Evolutionary conservation across 78 protist genomes (phyloP).

Genomic region (Dictyostelium brefeldianum): DNA sequence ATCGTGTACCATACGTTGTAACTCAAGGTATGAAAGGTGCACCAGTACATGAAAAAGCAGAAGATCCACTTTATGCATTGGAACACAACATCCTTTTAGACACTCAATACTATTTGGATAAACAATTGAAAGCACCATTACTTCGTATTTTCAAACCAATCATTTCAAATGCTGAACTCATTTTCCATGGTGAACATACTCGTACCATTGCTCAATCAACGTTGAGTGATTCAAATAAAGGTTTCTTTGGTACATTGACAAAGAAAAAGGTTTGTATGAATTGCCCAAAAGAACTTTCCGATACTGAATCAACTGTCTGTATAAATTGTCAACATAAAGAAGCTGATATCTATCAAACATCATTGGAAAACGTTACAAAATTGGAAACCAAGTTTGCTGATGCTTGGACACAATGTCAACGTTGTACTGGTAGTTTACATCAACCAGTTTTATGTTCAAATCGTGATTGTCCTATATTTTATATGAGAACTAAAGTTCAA

Average conservation of each 20-base stretch:
- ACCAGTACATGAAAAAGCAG: constrained; percentile 96
- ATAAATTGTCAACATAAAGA: constrained; percentile 79
- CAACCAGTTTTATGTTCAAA: constrained; percentile 81
- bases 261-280: constrained; percentile 67
- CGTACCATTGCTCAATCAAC: constrained; percentile 83
- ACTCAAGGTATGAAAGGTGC: constrained; percentile 93
- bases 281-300: constrained; percentile 52
- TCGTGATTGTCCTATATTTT: constrained; percentile 98
- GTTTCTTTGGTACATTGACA: constrained; percentile 37
- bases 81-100: constrained; percentile 98
- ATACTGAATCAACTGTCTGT: constrained; percentile 70
- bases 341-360: constrained; percentile 80
- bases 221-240: background rate
- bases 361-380: constrained; percentile 34
- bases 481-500: constrained; percentile 97
- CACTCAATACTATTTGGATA: constrained; percentile 96
- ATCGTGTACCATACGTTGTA: constrained; percentile 99
- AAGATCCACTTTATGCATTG: constrained; percentile 99
- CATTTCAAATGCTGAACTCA: constrained; percentile 68
- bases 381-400: constrained; percentile 87
- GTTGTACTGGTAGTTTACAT: constrained; percentile 88
- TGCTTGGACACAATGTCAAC: constrained; percentile 99
- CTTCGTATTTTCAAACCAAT: constrained; percentile 96
- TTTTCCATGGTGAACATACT: constrained; percentile 97
- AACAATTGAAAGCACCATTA: constrained; percentile 97